Conservation (phyloP, 441 rosid genomes). For the Populus hybrid region DNA sequence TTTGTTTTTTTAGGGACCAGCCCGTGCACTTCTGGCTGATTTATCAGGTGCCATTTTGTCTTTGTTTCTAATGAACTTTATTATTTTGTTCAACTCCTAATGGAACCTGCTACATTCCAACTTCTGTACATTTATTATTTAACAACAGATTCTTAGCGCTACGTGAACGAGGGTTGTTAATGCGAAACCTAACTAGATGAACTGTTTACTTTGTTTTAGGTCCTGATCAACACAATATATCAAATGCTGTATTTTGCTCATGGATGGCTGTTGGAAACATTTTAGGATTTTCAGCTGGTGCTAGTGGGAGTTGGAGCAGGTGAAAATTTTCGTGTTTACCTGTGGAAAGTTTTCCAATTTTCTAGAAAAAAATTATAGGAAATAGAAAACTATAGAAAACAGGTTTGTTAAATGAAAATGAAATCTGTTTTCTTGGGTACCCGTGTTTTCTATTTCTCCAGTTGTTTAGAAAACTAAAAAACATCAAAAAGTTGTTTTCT, state of each 20-base stretch:
- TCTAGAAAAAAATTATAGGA: background rate
- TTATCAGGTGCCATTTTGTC: conserved; percentile 51
- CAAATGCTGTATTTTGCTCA: conserved; percentile 89
- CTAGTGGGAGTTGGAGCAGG: conserved; percentile 94
- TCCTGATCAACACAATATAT: conserved; percentile 86
- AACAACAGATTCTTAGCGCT: background rate
- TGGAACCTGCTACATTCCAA: conserved; percentile 12
- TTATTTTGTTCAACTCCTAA: conserved; percentile 3
- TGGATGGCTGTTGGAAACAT: conserved; percentile 99
- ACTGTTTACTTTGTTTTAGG: conserved; percentile 37
- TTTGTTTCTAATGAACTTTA: conserved; percentile 7
- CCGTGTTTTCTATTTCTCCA: background rate
- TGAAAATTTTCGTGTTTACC: conserved; percentile 22
- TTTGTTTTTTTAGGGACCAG: conserved; percentile 69
- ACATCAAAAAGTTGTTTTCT: background rate
- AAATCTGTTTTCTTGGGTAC: background rate
- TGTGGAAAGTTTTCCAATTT: no score
- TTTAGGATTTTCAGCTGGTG: conserved; percentile 96
- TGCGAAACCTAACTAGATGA: conserved; percentile 19
- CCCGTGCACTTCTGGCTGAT: conserved; percentile 95
- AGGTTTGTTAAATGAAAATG: background rate
- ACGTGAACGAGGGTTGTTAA: conserved; percentile 6
- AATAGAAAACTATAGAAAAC: no score
- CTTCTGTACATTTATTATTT: conserved; percentile 6
- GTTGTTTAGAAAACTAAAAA: background rate